Evolutionary conservation across 176 grass and related monocot species (phyloP).

Genomic region (Oryza meridionalis): DNA sequence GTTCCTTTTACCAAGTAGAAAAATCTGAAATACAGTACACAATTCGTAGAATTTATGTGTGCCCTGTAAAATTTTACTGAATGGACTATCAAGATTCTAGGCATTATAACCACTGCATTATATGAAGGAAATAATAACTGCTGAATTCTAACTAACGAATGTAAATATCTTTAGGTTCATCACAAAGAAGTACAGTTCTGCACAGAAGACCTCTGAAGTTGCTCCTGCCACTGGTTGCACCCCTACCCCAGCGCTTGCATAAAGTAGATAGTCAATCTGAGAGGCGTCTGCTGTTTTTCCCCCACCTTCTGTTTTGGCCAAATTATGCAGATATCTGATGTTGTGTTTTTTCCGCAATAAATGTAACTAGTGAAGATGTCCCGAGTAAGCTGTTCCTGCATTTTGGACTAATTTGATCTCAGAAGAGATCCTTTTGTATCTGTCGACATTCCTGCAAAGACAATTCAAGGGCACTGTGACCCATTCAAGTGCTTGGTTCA

Average conservation of each 20-base stretch:
- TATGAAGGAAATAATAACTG: neutral
- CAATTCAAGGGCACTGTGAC: conserved; percentile 13
- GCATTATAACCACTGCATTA: neutral
- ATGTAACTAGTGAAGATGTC: conserved; percentile 32
- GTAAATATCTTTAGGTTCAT: conserved; percentile 64
- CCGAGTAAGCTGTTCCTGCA: conserved; percentile 20
- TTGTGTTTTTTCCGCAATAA: conserved; percentile 33
- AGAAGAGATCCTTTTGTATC: conserved; percentile 47
- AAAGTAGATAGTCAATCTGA: conserved; percentile 39
- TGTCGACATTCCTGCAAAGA: conserved; percentile 28
- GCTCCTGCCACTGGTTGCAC: conserved; percentile 78
- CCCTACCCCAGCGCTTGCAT: conserved; percentile 51
- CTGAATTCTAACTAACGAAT: conserved; percentile 29
- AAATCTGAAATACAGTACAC: neutral
- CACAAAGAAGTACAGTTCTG: conserved; percentile 85
- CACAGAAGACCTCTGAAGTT: conserved; percentile 64
- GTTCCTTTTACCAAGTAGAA: conserved; percentile 21
- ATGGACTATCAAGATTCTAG: neutral
- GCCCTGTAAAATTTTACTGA: neutral
- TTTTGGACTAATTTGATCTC: conserved; percentile 42
- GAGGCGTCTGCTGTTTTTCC: neutral
- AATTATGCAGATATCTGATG: conserved; percentile 25
- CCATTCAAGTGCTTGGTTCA: neutral
- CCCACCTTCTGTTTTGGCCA: neutral
- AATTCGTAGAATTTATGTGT: conserved; percentile 1